Percentiles rank a stretch among this genome's conserved stretches.
Evolutionary conservation across 2,329 filamentous ascomycete species (phyloP).

Genomic region (Monosporascus sp.): DNA sequence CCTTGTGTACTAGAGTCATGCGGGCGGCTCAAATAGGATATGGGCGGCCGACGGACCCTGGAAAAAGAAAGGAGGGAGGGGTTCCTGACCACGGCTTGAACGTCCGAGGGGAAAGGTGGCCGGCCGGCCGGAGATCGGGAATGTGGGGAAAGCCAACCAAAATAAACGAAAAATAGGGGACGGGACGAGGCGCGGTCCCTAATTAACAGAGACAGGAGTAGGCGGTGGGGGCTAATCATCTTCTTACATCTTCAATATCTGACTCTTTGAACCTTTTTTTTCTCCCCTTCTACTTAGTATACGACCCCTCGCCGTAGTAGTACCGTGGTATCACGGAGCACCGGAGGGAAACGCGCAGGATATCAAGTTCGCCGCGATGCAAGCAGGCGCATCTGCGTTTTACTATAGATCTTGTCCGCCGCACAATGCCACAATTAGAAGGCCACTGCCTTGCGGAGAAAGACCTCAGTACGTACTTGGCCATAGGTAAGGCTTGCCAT

Average conservation of each 20-base stretch:
- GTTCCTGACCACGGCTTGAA: neutral
- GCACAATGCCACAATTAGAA: conserved; percentile 1
- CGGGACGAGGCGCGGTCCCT: neutral
- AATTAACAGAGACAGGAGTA: neutral
- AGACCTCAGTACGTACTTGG: neutral
- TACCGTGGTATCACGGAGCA: neutral
- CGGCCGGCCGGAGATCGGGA: neutral
- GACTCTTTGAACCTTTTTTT: neutral
- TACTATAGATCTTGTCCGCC: conserved; percentile 22
- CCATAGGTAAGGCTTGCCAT: neutral
- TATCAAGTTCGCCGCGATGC: conserved; percentile 17
- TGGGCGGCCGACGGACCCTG: neutral
- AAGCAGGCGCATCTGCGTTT: conserved; percentile 20
- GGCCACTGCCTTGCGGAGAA: neutral
- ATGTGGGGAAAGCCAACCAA: neutral
- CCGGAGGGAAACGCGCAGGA: conserved; percentile 6
- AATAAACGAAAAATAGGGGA: neutral
- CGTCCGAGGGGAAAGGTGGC: neutral
- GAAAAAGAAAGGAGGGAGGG: neutral
- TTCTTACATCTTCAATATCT: neutral
- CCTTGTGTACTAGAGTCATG: neutral
- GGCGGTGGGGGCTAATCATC: neutral
- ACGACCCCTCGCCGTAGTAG: neutral
- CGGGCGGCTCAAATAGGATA: neutral
- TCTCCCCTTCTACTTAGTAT: neutral